Evolutionary conservation across 2,329 filamentous ascomycete species (phyloP), one percentile per base, ranked within the genome.

Genomic region (Phialophora verrucosa): DNA sequence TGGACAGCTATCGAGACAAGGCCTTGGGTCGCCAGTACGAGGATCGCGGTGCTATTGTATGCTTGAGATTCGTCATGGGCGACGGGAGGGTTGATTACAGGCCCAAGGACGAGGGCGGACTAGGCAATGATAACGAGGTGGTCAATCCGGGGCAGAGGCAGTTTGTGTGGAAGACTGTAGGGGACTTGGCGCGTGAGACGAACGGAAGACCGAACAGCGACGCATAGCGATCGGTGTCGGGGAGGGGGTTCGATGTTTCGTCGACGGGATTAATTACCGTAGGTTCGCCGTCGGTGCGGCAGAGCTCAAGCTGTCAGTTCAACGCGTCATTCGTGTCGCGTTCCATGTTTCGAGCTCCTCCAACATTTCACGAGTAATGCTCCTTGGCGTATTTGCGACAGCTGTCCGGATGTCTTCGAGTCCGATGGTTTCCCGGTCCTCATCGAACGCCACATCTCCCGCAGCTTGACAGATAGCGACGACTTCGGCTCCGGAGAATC

Each of bases 401-500:
- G 83, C 83, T 5, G 72, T 74, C 32, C 78, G 72, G 12, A 85
- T 74, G 65, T 86, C 82, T 57, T 78, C 78, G 79, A 78, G 49
- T 71, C 77, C 42, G 72, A 72, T 59, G 76, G 78, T 25, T 79
- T 78, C 56, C 78, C 79, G 70, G 77, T 79, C 25, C 78, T 78
- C 55, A 69, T 85, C 81, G 75, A 88, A 73, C 67, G 85, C 79
- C 50, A 77, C 79, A 75, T 85, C 79, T 67, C 81, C 77, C 65
- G 83, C 84, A 29, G 78, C 80, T 70, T 84, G 79, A 68, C 83
- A 85, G 23, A 90, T 83, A 23, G 81, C 83, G 49, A 88, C 85
- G 66, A 97, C 87, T 78, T 97, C 94, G 0, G 93, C 93, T 2
- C 93, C 93, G 1, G 92, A 95, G 76, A 91, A 92, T 0, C 92